Percentiles rank a stretch among this genome's conserved stretches.
These are phyloP conservation scores for Cyclotella sp. DNA, from an alignment of 108 stramenopile genomes.

Conservation along the genomic window DNA sequence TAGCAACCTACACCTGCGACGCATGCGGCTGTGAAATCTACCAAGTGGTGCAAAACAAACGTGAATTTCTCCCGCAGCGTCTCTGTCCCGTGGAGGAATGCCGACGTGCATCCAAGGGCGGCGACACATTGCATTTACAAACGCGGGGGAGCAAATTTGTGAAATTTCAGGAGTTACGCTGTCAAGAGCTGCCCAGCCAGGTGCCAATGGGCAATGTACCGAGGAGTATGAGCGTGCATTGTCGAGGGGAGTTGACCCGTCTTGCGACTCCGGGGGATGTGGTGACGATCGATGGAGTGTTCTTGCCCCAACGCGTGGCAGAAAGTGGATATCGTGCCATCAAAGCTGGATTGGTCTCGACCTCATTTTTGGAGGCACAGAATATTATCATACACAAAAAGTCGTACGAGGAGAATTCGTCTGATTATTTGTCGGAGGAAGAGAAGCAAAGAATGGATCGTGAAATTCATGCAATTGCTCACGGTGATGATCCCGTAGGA, in stretches of 20 bases:
- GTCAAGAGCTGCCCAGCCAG: slow-evolving; percentile 96
- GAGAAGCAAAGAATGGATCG: slow-evolving; percentile 59
- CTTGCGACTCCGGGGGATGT: slow-evolving; percentile 93
- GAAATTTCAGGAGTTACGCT: slow-evolving; percentile 96
- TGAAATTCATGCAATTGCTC: slow-evolving; percentile 67
- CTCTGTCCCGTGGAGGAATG: slow-evolving; percentile 77
- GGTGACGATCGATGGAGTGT: slow-evolving; percentile 93
- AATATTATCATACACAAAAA: slow-evolving; percentile 90
- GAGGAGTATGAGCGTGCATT: slow-evolving; percentile 89
- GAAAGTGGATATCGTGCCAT: slow-evolving; percentile 86
- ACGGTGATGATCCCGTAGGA: slow-evolving; percentile 80
- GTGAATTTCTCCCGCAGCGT: slow-evolving; percentile 83
- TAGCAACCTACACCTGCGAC: slow-evolving; percentile 98
- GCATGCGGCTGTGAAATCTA: slow-evolving; percentile 95
- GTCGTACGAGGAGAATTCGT: slow-evolving; percentile 78
- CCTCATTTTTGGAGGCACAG: slow-evolving; percentile 92
- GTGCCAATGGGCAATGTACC: slow-evolving; percentile 99
- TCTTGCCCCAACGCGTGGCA: slow-evolving; percentile 85
- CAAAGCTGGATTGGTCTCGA: slow-evolving; percentile 93
- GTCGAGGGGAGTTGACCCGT: slow-evolving; percentile 91
- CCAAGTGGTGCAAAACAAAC: slow-evolving; percentile 81
- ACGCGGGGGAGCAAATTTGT: slow-evolving; percentile 96
- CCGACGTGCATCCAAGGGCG: slow-evolving; percentile 30
- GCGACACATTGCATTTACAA: slow-evolving; percentile 82
- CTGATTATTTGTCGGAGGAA: slow-evolving; percentile 67